phyloP scores from a whole-genome alignment of 805 yeast species.

The Lachancea nothofagi region DNA sequence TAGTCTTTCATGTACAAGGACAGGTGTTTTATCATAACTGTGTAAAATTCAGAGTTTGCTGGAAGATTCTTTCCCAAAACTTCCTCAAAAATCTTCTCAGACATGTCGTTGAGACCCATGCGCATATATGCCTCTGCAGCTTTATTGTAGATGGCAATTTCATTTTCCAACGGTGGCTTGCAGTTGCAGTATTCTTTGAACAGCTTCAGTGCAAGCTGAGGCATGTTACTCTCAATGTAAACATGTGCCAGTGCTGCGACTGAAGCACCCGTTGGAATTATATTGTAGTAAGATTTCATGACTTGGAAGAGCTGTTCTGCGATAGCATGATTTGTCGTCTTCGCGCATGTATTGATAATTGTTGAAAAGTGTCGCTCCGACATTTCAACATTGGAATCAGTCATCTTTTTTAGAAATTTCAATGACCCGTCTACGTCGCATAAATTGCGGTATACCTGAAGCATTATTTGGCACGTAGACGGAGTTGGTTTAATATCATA shows the following conservation, averaged over 20 bases:
- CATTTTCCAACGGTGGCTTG: constrained; percentile 1
- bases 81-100: constrained; percentile 18
- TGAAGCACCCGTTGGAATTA: constrained; percentile 25
- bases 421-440: constrained; percentile 30
- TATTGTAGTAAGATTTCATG: constrained; percentile 27
- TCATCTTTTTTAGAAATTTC: constrained; percentile 27
- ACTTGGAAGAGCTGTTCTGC: constrained; percentile 30
- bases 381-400: constrained; percentile 17
- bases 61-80: constrained; percentile 12
- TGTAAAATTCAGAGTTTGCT: constrained; percentile 23
- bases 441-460: constrained; percentile 24
- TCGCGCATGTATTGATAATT: constrained; percentile 25
- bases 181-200: constrained; percentile 18
- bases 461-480: constrained; percentile 25
- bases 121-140: constrained; percentile 22
- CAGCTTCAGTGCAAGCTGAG: constrained; percentile 18
- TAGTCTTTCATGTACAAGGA: constrained; percentile 17
- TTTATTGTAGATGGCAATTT: constrained; percentile 21
- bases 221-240: constrained; percentile 20
- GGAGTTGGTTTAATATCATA: constrained; percentile 26
- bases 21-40: constrained; percentile 19
- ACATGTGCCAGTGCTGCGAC: constrained; percentile 27
- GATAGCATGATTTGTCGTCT: constrained; percentile 22
- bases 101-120: constrained; percentile 12
- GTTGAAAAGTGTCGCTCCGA: constrained; percentile 26